Percentiles rank a stretch among this genome's conserved stretches.
Conservation (phyloP, 306 rosid genomes). For the Vigna mungo region DNA sequence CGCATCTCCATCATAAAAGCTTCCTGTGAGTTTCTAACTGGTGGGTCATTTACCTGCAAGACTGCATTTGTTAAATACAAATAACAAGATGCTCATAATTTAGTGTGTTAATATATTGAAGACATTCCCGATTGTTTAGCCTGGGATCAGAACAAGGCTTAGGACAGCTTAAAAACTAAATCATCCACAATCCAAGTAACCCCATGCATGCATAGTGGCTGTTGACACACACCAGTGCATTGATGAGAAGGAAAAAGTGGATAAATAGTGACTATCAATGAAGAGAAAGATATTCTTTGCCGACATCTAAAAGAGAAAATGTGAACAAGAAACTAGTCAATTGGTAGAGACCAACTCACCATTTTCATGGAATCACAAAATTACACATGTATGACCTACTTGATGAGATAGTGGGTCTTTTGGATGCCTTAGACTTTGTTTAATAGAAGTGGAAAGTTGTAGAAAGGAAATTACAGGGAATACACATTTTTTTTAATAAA, state of each 20-base stretch:
- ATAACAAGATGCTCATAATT: conserved; percentile 9
- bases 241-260: neutral
- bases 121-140: neutral
- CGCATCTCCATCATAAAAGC: conserved; percentile 96
- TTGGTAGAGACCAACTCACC: conserved; percentile 14
- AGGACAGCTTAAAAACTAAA: neutral
- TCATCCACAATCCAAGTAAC: neutral
- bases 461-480: too few species aligned
- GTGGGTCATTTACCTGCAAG: conserved; percentile 78
- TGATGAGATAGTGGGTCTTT: too few species aligned
- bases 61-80: conserved; percentile 27
- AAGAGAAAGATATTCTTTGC: neutral
- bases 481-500: too few species aligned
- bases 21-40: conserved; percentile 92
- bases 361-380: conserved; percentile 24
- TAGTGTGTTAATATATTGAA: conserved; percentile 7
- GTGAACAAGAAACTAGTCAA: neutral
- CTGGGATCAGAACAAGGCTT: neutral
- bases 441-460: too few species aligned
- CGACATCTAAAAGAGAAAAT: neutral
- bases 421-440: too few species aligned
- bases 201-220: neutral
- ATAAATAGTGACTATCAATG: neutral
- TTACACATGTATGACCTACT: too few species aligned
- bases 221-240: neutral